Percentiles rank a stretch among this genome's conserved stretches.
phyloP scores from a whole-genome alignment of 139 green algal genomes.

The Tetradesmus obliquus region DNA sequence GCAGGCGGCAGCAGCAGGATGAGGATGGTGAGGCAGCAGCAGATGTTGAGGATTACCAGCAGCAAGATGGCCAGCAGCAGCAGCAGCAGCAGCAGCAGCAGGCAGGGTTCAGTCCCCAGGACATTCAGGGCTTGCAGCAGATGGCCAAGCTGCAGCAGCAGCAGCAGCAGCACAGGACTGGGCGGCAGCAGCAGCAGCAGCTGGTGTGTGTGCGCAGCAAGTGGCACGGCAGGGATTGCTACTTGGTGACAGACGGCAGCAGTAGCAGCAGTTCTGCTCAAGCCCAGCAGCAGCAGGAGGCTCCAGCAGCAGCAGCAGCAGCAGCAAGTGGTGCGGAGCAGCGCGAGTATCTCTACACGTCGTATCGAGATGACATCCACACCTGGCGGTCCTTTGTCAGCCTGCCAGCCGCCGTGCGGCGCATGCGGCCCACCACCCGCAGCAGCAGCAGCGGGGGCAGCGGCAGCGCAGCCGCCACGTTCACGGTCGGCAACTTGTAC shows the following conservation, averaged over 20 bases:
- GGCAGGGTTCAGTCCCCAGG: neutral
- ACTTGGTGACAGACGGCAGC: neutral
- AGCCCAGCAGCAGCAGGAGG: neutral
- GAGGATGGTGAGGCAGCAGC: neutral
- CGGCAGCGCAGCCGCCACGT: neutral
- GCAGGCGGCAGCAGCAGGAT: neutral
- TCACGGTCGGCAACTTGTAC: neutral
- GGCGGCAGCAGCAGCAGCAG: neutral
- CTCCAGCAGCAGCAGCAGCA: neutral
- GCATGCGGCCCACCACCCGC: neutral
- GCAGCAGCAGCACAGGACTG: neutral
- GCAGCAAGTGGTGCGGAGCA: neutral
- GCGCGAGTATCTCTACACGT: neutral
- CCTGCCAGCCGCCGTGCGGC: neutral
- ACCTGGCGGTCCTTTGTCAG: neutral
- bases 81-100: constrained; percentile 18
- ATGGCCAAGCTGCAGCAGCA: neutral
- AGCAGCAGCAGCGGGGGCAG: too few species aligned
- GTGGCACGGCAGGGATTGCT: neutral
- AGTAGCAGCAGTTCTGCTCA: neutral
- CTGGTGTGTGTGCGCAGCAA: neutral
- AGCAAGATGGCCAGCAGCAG: neutral
- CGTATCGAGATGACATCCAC: neutral
- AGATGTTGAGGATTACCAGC: too few species aligned
- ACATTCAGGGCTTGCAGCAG: constrained; percentile 5